Evolutionary conservation across 2,329 filamentous ascomycete species (phyloP), one percentile per base, ranked within the genome.

Genomic region (Orbilia blumenaviensis): DNA sequence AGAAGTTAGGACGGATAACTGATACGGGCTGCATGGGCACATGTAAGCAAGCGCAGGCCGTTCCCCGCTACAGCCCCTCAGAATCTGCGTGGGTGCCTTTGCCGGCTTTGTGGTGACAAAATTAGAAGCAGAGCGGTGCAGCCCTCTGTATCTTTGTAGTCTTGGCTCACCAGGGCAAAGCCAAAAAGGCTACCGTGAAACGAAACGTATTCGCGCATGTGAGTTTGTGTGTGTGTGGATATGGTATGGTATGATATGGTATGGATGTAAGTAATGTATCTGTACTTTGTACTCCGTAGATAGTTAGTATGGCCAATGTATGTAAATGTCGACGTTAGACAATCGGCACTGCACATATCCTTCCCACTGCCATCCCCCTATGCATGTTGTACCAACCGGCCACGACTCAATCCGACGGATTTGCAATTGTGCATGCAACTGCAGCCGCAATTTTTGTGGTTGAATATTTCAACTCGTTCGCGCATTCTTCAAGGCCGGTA

Each of bases 11-110:
- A 50, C 36, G 54, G 36, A 34, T 42, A 66, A 54, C 61, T 42
- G 62, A 54, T 66, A 58, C 50, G 54, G 69, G 69, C 61, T 69
- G 72, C 56, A 69, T 60, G 68, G 56, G 58, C 64, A 66, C 64
- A 69, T 48, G 62, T 60, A 64, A 68, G 72, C 72, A 69, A 64
- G 56, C 64, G 64, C 58, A 69, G 16, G n/a, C 38, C 27, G 32
- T 32, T n/a, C 52, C 34, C 44, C 62, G 52, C 36, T 54, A 60
- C 38, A 73, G 50, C 56, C 63, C 71, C 63, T 68, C 50, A 41
- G 16, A 38, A 34, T n/a, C n/a, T n/a, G 16, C 14, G 36, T 62
- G 23, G n/a, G n/a, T n/a, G n/a, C n/a, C 34, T 23, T 16, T 46
- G 46, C 34, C 42, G 50, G 18, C 27, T 36, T 27, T 46, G 32